phyloP scores from a whole-genome alignment of 805 yeast genomes.

The Pichia occidentalis region DNA sequence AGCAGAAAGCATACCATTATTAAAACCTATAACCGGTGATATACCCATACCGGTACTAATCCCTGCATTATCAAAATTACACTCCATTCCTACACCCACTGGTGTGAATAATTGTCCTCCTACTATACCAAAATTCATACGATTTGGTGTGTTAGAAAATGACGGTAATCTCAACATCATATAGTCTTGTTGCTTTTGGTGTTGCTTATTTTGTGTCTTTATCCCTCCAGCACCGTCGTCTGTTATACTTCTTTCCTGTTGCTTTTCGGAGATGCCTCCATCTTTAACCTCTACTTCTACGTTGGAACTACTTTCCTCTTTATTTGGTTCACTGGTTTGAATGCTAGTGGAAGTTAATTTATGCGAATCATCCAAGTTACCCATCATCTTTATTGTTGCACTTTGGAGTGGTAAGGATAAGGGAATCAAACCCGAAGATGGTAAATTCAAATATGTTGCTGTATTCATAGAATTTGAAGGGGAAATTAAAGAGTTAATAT shows the following conservation, averaged over 20 bases:
- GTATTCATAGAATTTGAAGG: not conserved
- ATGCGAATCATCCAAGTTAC: not conserved
- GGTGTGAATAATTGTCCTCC: conserved; percentile 13
- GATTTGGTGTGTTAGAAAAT: conserved; percentile 1
- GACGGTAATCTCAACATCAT: conserved; percentile 9
- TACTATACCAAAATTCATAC: conserved; percentile 6
- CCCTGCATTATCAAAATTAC: conserved; percentile 5
- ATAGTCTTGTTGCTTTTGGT: conserved; percentile 3
- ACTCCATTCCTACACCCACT: conserved; percentile 5
- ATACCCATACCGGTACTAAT: conserved; percentile 5
- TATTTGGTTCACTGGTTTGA: not conserved
- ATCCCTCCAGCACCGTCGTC: no score
- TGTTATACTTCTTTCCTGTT: not conserved
- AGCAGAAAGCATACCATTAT: conserved; percentile 13
- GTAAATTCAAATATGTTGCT: not conserved
- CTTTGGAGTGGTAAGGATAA: conserved; percentile 1
- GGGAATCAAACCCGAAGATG: conserved; percentile 5
- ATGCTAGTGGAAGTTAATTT: not conserved
- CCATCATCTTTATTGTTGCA: not conserved
- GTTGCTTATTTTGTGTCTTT: no score
- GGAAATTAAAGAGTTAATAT: not conserved
- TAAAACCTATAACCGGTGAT: conserved; percentile 17
- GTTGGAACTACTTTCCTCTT: not conserved
- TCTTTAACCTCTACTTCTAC: not conserved
- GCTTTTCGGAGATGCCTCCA: not conserved